These are phyloP conservation scores for Prinsepia uniflora DNA, from an alignment of 306 rosid genomes.

Conservation along the genomic window DNA sequence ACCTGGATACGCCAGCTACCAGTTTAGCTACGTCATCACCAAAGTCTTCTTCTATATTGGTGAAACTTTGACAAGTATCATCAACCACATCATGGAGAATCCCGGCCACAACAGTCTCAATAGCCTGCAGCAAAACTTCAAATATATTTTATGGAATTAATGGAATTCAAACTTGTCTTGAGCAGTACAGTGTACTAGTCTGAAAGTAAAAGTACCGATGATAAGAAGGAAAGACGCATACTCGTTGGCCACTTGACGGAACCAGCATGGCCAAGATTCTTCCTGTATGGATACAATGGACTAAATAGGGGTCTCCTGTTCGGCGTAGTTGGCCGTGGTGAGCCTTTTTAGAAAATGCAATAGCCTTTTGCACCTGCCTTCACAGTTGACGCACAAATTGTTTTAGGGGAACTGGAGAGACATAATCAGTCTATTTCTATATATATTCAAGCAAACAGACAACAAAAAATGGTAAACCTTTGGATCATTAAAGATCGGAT, in stretches of 20 bases:
- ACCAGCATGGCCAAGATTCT: conserved; percentile 86
- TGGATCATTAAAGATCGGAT: conserved; percentile 63
- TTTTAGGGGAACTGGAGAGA: conserved; percentile 39
- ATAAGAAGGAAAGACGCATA: conserved; percentile 31
- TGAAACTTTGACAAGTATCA: conserved; percentile 71
- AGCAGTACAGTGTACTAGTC: no score
- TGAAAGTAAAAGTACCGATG: not conserved
- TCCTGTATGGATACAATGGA: conserved; percentile 90
- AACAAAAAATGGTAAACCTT: conserved; percentile 58
- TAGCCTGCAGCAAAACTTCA: conserved; percentile 61
- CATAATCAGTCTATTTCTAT: not conserved
- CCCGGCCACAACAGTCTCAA: conserved; percentile 92
- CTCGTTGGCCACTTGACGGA: conserved; percentile 82
- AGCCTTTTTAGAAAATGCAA: conserved; percentile 84
- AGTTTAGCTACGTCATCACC: conserved; percentile 79
- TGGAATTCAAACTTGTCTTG: not conserved
- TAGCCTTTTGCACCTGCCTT: conserved; percentile 99
- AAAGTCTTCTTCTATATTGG: conserved; percentile 62
- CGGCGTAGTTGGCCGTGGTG: conserved; percentile 82
- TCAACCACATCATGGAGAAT: conserved; percentile 92
- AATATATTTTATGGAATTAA: conserved; percentile 16
- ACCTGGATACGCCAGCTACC: conserved; percentile 88
- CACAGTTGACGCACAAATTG: conserved; percentile 36
- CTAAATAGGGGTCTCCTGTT: conserved; percentile 91
- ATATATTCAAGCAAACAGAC: not conserved